These are phyloP conservation scores for Kingdonia uniflora DNA, from an alignment of 164 flowering plant genomes.

Conservation along the genomic window DNA sequence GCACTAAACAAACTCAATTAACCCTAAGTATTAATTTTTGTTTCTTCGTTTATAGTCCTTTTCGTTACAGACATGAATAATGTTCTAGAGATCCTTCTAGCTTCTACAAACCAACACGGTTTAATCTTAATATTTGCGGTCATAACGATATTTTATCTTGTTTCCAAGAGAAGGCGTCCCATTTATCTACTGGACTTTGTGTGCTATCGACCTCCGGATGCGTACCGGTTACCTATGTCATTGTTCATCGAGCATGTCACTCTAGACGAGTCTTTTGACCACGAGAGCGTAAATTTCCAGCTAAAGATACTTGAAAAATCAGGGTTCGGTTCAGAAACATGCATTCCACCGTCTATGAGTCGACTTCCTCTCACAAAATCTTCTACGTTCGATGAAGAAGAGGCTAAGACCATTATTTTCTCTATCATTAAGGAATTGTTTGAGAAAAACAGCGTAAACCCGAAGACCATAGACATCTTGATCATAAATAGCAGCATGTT, in stretches of 20 bases:
- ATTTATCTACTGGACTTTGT: constrained; percentile 20
- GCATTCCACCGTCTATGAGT: constrained; percentile 8
- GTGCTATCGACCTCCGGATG: constrained; percentile 20
- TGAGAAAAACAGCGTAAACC: constrained; percentile 13
- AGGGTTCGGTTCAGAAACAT: constrained; percentile 22
- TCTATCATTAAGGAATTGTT: no score
- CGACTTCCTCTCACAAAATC: constrained; percentile 8
- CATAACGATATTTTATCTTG: no score
- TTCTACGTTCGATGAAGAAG: no score
- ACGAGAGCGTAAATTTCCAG: constrained; percentile 18
- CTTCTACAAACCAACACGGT: no score
- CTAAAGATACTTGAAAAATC: constrained; percentile 21
- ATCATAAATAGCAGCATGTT: constrained; percentile 51
- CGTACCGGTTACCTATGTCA: constrained; percentile 17
- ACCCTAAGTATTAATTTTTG: no score
- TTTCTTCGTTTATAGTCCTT: no score
- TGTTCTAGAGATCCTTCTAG: no score
- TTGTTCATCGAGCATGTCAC: constrained; percentile 15
- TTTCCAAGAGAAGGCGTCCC: no score
- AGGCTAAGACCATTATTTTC: no score
- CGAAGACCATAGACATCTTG: constrained; percentile 40
- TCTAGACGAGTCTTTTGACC: constrained; percentile 2
- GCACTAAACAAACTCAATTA: no score
- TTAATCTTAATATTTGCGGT: background rate
- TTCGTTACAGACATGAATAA: no score